Evolutionary conservation across 2,329 filamentous ascomycete genomes (phyloP).

Genomic region (Calonectria crousiana): DNA sequence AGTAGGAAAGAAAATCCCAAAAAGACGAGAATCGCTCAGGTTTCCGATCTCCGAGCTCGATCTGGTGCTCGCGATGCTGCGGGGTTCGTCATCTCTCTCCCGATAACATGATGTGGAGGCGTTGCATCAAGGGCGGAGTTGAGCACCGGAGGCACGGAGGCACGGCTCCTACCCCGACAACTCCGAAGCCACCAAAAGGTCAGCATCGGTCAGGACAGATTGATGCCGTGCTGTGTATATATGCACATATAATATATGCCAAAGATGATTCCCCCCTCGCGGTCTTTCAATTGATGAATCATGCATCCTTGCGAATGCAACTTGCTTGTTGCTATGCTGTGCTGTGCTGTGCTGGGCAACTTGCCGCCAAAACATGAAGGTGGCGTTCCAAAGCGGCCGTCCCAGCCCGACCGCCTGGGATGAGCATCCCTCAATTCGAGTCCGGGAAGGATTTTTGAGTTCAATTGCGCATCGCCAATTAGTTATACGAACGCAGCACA

Average conservation of each 20-base stretch:
- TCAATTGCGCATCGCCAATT: neutral
- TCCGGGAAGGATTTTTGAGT: neutral
- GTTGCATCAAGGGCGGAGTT: conserved; percentile 1
- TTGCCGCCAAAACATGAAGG: neutral
- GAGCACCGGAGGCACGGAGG: neutral
- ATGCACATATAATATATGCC: neutral
- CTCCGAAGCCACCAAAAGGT: neutral
- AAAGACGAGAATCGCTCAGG: neutral
- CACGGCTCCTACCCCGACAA: conserved; percentile 1
- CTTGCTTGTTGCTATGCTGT: neutral
- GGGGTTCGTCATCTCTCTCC: neutral
- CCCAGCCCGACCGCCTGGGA: neutral
- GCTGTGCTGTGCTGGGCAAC: neutral
- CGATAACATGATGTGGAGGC: neutral
- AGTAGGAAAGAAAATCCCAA: neutral
- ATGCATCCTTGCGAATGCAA: neutral
- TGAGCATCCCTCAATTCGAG: neutral
- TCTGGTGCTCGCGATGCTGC: neutral
- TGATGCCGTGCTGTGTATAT: neutral
- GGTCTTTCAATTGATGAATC: neutral
- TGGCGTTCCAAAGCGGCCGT: neutral
- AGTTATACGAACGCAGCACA: neutral
- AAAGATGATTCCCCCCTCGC: too few relatives aligned
- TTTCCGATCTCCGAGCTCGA: neutral
- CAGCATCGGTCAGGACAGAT: neutral